phyloP scores from a whole-genome alignment of 2,329 filamentous ascomycete genomes.

The Phyllosticta ampelicida region DNA sequence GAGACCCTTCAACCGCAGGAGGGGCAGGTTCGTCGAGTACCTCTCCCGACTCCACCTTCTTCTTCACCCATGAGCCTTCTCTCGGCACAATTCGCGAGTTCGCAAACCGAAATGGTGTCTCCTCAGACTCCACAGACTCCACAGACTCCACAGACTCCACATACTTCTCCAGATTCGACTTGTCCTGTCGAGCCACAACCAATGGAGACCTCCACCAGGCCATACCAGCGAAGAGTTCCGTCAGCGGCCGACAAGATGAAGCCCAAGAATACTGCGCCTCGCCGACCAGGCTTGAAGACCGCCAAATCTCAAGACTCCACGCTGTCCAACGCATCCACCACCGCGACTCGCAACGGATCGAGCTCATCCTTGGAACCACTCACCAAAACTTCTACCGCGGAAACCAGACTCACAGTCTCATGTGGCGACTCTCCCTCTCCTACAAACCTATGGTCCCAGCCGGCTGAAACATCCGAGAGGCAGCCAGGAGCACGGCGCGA shows the following conservation, averaged over 20 bases:
- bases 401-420: background rate
- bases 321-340: background rate
- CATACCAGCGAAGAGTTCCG: background rate
- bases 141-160: no score
- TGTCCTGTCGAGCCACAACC: slow-evolving; percentile 2
- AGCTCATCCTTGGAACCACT: slow-evolving; percentile 4
- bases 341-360: background rate
- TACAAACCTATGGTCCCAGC: background rate
- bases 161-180: slow-evolving; percentile 5
- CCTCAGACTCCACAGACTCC: slow-evolving; percentile 4
- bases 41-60: slow-evolving; percentile 1
- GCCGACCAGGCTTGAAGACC: background rate
- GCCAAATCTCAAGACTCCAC: background rate
- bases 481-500: background rate
- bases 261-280: background rate
- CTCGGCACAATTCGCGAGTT: background rate
- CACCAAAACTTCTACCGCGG: background rate
- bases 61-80: background rate
- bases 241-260: slow-evolving; percentile 1
- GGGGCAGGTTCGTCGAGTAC: background rate
- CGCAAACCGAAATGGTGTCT: background rate
- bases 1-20: background rate
- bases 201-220: background rate
- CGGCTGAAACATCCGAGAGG: background rate
- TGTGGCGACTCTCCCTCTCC: background rate